Conservation (phyloP, 495 filamentous ascomycete species). For the Neurospora sp. region DNA sequence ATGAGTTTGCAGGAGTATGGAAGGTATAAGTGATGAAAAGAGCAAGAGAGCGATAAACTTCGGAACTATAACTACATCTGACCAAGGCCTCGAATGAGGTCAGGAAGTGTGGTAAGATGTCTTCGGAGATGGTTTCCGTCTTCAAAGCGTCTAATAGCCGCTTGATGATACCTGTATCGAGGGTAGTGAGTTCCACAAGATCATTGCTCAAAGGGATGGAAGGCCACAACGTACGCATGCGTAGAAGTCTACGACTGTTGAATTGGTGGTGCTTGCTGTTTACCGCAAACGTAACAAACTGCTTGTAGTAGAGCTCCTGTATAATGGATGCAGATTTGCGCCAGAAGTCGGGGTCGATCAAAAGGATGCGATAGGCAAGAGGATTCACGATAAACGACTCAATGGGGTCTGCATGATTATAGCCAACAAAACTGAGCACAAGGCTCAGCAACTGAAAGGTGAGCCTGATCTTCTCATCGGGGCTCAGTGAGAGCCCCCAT, state of each 20-base stretch:
- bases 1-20: slow-evolving; percentile 49
- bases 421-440: slow-evolving; percentile 80
- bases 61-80: slow-evolving; percentile 65
- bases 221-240: slow-evolving; percentile 67
- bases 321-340: slow-evolving; percentile 60
- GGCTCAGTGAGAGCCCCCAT: slow-evolving; percentile 28
- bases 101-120: slow-evolving; percentile 64
- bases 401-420: slow-evolving; percentile 61
- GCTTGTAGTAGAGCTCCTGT: slow-evolving; percentile 81
- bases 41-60: slow-evolving; percentile 76
- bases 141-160: slow-evolving; percentile 84
- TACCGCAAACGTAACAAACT: slow-evolving; percentile 74
- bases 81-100: slow-evolving; percentile 67
- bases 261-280: slow-evolving; percentile 86
- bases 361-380: slow-evolving; percentile 78
- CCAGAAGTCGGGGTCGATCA: slow-evolving; percentile 92
- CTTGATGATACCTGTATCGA: slow-evolving; percentile 66
- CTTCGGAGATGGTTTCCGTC: slow-evolving; percentile 60
- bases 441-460: slow-evolving; percentile 61
- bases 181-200: slow-evolving; percentile 10
- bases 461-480: slow-evolving; percentile 52
- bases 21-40: slow-evolving; percentile 89
- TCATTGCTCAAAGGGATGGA: not conserved
- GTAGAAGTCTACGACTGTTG: slow-evolving; percentile 70
- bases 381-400: slow-evolving; percentile 92